Base-by-base conservation (phyloP, 768 basidiomycete genomes). In the Rossbeevera mucosa region DNA sequence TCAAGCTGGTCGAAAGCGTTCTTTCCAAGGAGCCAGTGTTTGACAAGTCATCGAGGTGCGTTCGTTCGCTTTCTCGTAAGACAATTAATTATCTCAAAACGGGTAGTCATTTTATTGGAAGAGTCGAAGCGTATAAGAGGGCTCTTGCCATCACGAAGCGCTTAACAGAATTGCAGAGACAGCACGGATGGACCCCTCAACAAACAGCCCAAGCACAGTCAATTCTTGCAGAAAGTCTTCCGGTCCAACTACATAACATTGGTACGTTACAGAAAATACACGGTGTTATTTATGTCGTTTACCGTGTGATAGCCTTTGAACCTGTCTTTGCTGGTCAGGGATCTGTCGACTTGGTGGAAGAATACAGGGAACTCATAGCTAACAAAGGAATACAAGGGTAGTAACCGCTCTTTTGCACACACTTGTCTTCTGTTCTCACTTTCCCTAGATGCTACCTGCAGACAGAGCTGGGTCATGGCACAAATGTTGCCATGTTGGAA, bases 381-480 rank as follows among this genome's bases (percentile, higher is more conserved):
- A 71, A 75, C 28, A 77, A 78, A 7, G 87, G 79, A 1, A 83
- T 89, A 55, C 65, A 87, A 4, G 88, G 77, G 66, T 71, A 60
- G 38, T 11, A 16, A 22, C 18, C 36, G 44, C 24, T 30, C 47
- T 52, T 52, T 11, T n/a, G 24, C 1, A 9, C 22, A 1, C 9
- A 16, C 18, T n/a, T 29, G 7, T 31, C 11, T n/a, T 30, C 38
- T 6, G 9, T 48, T 22, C 26, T 36, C 12, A 54, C 8, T 33
- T 36, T 3, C 41, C 11, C 21, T n/a, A 73, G 85, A 2, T 85
- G 83, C 53, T 88, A 88, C 66, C 70, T 87, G 26, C 86, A 91
- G 62, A 90, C 88, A 0, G 88, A 91, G 59, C 81, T 90, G 5
- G 88, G 80, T 0, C 89, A 91, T 53, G 89, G 89, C 16, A 82